A percentile compares a stretch with the other conserved stretches of the same genome.
phyloP scores from a whole-genome alignment of 2,329 filamentous ascomycete genomes.

The Xylariales sp. region DNA sequence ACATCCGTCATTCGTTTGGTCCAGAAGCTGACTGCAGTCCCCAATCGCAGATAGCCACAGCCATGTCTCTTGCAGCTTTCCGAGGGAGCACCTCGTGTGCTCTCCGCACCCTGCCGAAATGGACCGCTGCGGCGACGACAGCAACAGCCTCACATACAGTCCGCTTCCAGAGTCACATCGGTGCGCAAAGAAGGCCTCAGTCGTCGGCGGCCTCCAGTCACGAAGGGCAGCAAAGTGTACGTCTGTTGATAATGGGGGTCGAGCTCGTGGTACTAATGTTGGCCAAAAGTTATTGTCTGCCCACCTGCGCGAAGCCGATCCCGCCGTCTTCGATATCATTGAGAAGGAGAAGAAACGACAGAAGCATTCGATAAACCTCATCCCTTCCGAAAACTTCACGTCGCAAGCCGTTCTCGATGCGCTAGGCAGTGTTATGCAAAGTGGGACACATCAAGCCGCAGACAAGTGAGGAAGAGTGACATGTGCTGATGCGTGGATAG shows the following conservation, averaged over 20 bases:
- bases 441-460: constrained; percentile 43
- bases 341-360: constrained; percentile 96
- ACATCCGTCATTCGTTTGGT: no score
- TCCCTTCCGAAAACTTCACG: constrained; percentile 93
- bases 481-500: constrained; percentile 35
- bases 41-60: constrained; percentile 10
- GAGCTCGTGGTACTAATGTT: constrained; percentile 8
- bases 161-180: background rate
- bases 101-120: constrained; percentile 34
- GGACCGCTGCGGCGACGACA: constrained; percentile 20
- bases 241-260: constrained; percentile 14
- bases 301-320: constrained; percentile 78
- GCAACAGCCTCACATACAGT: constrained; percentile 8
- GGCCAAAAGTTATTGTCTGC: constrained; percentile 66
- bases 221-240: constrained; percentile 58
- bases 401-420: constrained; percentile 90
- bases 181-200: constrained; percentile 25
- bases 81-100: constrained; percentile 45
- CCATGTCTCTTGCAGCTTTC: constrained; percentile 45
- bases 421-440: constrained; percentile 91
- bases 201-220: constrained; percentile 37
- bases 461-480: constrained; percentile 1
- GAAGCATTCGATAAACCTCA: constrained; percentile 97
- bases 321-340: constrained; percentile 81
- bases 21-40: no score